These are phyloP conservation scores for Naganishia kalamii DNA, from an alignment of 768 basidiomycete species.

Conservation along the genomic window DNA sequence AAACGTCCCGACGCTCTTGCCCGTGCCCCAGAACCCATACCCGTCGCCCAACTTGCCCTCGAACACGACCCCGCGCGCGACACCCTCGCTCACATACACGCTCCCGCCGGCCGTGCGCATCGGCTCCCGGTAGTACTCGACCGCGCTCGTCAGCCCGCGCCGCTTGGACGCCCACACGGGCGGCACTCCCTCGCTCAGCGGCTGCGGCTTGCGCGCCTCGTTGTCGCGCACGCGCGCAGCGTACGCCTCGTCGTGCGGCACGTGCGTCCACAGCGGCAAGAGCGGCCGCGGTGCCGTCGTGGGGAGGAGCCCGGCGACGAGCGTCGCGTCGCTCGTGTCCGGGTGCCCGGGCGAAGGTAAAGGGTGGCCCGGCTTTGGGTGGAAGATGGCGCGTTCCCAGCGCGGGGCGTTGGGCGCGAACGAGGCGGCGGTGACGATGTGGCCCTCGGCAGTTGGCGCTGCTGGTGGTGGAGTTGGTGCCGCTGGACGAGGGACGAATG, in stretches of 20 bases:
- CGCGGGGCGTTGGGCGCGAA: background rate
- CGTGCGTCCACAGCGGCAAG: background rate
- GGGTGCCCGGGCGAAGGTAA: background rate
- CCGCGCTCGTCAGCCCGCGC: slow-evolving; percentile 26
- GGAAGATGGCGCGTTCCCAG: background rate
- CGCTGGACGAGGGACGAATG: too few species aligned
- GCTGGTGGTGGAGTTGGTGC: background rate
- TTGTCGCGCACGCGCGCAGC: slow-evolving; percentile 28
- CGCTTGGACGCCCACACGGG: slow-evolving; percentile 37
- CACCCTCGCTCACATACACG: slow-evolving; percentile 36
- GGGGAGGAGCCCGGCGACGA: background rate
- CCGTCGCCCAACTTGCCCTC: slow-evolving; percentile 30
- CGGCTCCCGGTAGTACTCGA: slow-evolving; percentile 36
- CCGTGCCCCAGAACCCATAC: slow-evolving; percentile 34
- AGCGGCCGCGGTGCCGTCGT: background rate
- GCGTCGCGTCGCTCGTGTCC: background rate
- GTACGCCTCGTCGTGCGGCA: slow-evolving; percentile 27
- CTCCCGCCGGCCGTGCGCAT: slow-evolving; percentile 31
- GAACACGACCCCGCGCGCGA: slow-evolving; percentile 39
- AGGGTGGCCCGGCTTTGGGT: slow-evolving; percentile 7
- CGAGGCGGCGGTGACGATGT: slow-evolving; percentile 16
- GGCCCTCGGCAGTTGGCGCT: background rate
- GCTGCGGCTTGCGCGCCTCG: slow-evolving; percentile 20
- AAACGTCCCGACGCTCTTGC: slow-evolving; percentile 30
- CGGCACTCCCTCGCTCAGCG: background rate